Evolutionary conservation across 768 basidiomycete species (phyloP).

Genomic region (Auriscalpium microsporum): DNA sequence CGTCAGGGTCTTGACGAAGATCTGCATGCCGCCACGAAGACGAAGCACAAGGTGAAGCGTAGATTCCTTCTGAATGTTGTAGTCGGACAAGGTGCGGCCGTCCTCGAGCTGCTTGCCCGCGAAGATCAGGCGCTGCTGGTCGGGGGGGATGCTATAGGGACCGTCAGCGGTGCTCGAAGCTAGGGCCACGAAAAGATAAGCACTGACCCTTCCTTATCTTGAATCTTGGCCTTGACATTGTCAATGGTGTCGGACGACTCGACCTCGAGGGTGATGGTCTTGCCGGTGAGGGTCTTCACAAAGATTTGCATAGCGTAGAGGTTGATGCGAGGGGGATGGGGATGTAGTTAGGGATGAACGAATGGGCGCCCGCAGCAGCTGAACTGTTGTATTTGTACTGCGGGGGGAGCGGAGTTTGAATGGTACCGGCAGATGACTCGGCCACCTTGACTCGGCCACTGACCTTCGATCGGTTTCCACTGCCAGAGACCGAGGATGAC

Average conservation of each 20-base stretch:
- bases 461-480: not conserved
- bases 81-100: slow-evolving; percentile 64
- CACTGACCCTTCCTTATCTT: slow-evolving; percentile 79
- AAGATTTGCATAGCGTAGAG: slow-evolving; percentile 39
- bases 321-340: not conserved
- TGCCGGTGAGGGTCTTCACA: slow-evolving; percentile 57
- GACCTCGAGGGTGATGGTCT: slow-evolving; percentile 72
- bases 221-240: slow-evolving; percentile 75
- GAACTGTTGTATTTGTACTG: not conserved
- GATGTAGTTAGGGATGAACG: not conserved
- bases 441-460: not conserved
- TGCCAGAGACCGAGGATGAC: no score
- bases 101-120: slow-evolving; percentile 83
- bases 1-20: slow-evolving; percentile 82
- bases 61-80: slow-evolving; percentile 60
- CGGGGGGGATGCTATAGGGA: slow-evolving; percentile 57
- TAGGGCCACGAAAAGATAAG: not conserved
- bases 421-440: not conserved
- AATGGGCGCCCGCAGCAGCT: not conserved
- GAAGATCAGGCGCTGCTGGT: slow-evolving; percentile 74
- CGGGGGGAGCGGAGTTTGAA: slow-evolving; percentile 7
- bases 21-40: slow-evolving; percentile 55
- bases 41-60: slow-evolving; percentile 48
- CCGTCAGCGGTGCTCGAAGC: not conserved
- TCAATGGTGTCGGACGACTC: slow-evolving; percentile 66